Evolutionary conservation across 805 yeast genomes (phyloP), one percentile per base, ranked within the genome.

Genomic region (Saccharomycopsis sp.): DNA sequence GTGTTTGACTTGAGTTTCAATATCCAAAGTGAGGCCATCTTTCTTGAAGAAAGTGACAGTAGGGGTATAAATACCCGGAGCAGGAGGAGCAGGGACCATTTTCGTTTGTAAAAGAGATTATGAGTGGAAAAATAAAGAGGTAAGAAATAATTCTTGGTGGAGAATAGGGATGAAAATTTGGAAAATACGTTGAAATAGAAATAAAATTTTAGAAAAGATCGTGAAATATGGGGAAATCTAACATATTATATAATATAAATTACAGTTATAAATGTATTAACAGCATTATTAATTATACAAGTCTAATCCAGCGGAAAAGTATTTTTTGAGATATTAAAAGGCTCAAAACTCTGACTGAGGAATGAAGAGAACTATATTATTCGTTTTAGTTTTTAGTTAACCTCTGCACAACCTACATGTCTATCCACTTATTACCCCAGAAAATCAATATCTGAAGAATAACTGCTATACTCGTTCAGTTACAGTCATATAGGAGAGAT

Each of bases 11-110:
- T 77, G 81, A 25, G 83, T 66, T 2, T 74, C 81, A 50, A 67
- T 66, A 64, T 80, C 83, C 42, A 79, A 69, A 2, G 78, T 69
- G 60, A 63, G 24, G 42, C 71, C 72, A 57, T 73, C 75, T 55
- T 67, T 67, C 64, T 76, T 75, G 76, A 78, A 80, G 67, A 81
- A 80, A 7, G 85, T 80, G 56, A 80, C 79, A n/a, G 74, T 72
- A 24, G 84, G 84, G 8, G 81, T 77, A 69, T 80, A 81, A 47
- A 81, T 71, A 41, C 80, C 80, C 56, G 73, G 68, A 2, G 59
- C 57, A 42, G 73, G 71, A 66, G 14, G 61, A 41, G 47, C 25
- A 20, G 14, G 7, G n/a, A 34, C 38, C n/a, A 14, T 52, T 24
- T 24, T 25, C 42, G 3, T 52, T 17, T 29, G 12, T 19, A 20